A percentile compares a stretch with the other conserved stretches of the same genome.
These are phyloP conservation scores for Mortierella sp. DNA, from an alignment of 371 early-diverging fungal genomes.

Conservation along the genomic window DNA sequence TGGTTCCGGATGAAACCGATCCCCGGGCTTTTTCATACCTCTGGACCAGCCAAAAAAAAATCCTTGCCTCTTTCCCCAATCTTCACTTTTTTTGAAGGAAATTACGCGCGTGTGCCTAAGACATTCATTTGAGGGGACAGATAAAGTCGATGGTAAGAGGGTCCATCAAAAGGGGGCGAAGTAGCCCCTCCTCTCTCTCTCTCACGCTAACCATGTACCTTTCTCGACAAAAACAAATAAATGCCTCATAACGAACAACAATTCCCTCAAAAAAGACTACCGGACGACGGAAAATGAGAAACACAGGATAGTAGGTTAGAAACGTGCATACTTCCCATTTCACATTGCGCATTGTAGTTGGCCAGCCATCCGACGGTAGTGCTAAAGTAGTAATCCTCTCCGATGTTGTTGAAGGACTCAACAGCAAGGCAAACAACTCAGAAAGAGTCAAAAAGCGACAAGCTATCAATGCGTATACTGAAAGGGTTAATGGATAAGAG, in stretches of 20 bases:
- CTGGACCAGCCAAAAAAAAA: background rate
- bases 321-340: too few relatives aligned
- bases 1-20: conserved; percentile 11
- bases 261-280: too few relatives aligned
- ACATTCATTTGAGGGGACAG: background rate
- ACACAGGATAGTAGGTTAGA: too few relatives aligned
- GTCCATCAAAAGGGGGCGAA: background rate
- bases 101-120: background rate
- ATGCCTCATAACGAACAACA: too few relatives aligned
- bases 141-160: background rate
- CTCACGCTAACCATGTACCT: background rate
- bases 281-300: too few relatives aligned
- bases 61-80: too few relatives aligned
- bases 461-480: background rate
- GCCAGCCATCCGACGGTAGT: too few relatives aligned
- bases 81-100: background rate
- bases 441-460: background rate
- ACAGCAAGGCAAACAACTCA: background rate
- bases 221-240: too few relatives aligned
- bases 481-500: background rate
- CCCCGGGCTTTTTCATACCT: background rate
- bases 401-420: too few relatives aligned
- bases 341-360: too few relatives aligned
- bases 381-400: too few relatives aligned
- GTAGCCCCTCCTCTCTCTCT: background rate